phyloP scores from a whole-genome alignment of 768 basidiomycete genomes.

The Suillus subluteus region DNA sequence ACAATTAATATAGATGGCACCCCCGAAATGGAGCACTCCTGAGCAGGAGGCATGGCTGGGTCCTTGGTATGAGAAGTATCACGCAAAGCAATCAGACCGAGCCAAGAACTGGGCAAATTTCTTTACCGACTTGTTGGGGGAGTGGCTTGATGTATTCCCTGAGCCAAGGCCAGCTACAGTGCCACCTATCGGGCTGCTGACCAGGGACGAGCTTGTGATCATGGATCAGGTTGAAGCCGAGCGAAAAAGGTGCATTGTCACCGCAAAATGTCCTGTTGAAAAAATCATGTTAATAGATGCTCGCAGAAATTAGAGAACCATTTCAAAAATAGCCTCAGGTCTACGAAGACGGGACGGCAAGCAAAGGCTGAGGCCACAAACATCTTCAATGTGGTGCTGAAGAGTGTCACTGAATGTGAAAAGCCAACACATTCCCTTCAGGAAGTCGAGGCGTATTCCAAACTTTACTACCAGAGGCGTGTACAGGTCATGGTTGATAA shows the following conservation, averaged over 20 bases:
- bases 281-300: background rate
- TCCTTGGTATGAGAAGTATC: background rate
- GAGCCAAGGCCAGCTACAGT: background rate
- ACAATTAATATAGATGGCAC: conserved; percentile 4
- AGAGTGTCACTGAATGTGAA: background rate
- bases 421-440: background rate
- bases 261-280: background rate
- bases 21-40: background rate
- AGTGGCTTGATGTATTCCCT: background rate
- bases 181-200: background rate
- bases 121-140: background rate
- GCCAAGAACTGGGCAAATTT: conserved; percentile 1
- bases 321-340: background rate
- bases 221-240: background rate
- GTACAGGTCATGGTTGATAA: background rate
- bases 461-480: conserved; percentile 3
- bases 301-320: background rate
- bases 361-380: background rate
- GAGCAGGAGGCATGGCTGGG: background rate
- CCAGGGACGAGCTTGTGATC: background rate
- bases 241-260: background rate
- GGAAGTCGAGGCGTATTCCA: background rate
- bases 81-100: background rate
- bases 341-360: background rate
- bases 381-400: background rate